These are phyloP conservation scores for Trametes villosa DNA, from an alignment of 768 basidiomycete genomes.

Conservation along the genomic window DNA sequence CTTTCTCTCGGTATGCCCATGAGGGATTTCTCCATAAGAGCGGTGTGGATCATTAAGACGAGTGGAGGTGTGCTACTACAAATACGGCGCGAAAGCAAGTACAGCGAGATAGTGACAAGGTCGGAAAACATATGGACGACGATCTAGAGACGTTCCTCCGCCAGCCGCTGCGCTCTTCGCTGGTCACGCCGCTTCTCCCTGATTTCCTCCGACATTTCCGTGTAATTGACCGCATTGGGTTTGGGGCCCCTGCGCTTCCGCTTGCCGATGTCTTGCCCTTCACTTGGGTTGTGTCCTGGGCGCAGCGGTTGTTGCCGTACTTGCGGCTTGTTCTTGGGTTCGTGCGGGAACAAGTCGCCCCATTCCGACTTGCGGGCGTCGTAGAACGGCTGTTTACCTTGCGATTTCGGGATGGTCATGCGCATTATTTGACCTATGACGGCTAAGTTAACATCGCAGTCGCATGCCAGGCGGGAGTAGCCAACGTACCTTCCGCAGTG, in stretches of 20 bases:
- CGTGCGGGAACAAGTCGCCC: slow-evolving; percentile 96
- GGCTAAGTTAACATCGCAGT: background rate
- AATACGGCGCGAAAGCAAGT: background rate
- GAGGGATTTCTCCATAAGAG: background rate
- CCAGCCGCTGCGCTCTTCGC: slow-evolving; percentile 5
- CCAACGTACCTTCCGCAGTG: slow-evolving; percentile 67
- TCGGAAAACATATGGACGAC: background rate
- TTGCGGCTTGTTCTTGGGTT: slow-evolving; percentile 76
- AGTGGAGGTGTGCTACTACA: background rate
- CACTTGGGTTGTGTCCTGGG: slow-evolving; percentile 31
- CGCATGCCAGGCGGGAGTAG: background rate
- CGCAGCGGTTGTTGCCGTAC: slow-evolving; percentile 55
- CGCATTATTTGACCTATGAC: slow-evolving; percentile 87
- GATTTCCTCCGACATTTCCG: slow-evolving; percentile 42
- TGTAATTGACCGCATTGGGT: slow-evolving; percentile 41
- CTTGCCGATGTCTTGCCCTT: slow-evolving; percentile 63
- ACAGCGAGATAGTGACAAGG: background rate
- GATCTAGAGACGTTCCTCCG: background rate
- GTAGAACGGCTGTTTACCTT: slow-evolving; percentile 94
- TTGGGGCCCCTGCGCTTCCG: slow-evolving; percentile 36
- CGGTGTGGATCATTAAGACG: slow-evolving; percentile 5
- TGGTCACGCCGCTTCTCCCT: slow-evolving; percentile 43
- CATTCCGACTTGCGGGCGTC: slow-evolving; percentile 92
- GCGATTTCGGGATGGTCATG: slow-evolving; percentile 88
- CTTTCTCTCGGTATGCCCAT: no score